Evolutionary conservation across 768 basidiomycete genomes (phyloP), one percentile per base, ranked within the genome.

Genomic region (Leccinum variicolor): DNA sequence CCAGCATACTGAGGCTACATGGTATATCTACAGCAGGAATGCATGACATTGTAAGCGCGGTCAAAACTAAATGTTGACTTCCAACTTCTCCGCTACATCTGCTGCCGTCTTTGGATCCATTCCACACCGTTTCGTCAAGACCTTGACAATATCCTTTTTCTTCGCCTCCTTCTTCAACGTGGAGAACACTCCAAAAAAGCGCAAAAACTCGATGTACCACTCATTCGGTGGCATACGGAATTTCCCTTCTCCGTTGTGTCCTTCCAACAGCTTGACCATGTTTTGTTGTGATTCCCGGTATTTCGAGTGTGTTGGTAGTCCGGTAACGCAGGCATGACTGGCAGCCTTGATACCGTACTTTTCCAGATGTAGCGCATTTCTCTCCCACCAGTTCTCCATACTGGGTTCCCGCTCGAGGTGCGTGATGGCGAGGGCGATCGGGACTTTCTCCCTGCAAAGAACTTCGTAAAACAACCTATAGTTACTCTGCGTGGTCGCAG

Each of bases 401-500:
- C 50, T 14, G 5, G 45, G 7, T 45, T 75, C 74, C 31, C 70
- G 62, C 55, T 78, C 78, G 5, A 80, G 70, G 25, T 79, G 74
- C 3, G 77, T 80, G 45, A 81, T 59, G 26, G 72, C 62, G 19
- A 74, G 45, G 6, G 62, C 66, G 58, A 72, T 65, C 34, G 71
- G 71, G 13, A 70, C 79, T 23, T 61, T 6, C 17, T 65, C 58
- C 48, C 60, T 67, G 57, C 79, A 80, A 13, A 80, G 73, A 10
- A 78, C 71, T 45, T 80, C 72, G n/a, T 68, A 68, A 63, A 79
- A 77, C 29, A 79, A 39, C 52, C 66, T 64, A 62, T 77, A 80
- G 65, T 79, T 80, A 57, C 72, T 71, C 52, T 70, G 67, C 39
- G 70, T 66, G 1, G 65, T 66, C 48, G 71, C 73, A 8, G 69